A percentile compares a stretch with the other conserved stretches of the same genome.
Conservation (phyloP, 768 basidiomycete species). For the Chalciporus chontae region DNA sequence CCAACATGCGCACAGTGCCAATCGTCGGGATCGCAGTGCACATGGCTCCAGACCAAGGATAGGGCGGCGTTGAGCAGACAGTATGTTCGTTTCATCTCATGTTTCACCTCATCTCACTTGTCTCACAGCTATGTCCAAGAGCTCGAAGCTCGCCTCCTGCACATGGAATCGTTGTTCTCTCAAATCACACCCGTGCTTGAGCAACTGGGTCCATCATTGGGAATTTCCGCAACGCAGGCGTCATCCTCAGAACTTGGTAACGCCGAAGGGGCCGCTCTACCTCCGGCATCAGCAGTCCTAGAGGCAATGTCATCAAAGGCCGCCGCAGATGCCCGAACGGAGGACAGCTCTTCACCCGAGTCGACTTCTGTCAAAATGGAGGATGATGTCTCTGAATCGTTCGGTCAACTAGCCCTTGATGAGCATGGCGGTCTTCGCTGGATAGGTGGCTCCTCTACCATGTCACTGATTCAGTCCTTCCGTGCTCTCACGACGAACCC, state of each 20-base stretch:
- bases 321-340: constrained; percentile 33
- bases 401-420: constrained; percentile 84
- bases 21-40: constrained; percentile 71
- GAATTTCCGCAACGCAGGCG: constrained; percentile 36
- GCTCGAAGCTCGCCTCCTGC: constrained; percentile 80
- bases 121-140: constrained; percentile 79
- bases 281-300: constrained; percentile 27
- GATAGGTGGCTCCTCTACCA: constrained; percentile 90
- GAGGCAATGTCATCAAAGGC: constrained; percentile 38
- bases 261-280: constrained; percentile 15
- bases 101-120: constrained; percentile 11
- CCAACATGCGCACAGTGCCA: constrained; percentile 83
- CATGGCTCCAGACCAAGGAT: constrained; percentile 90
- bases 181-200: constrained; percentile 80
- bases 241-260: constrained; percentile 23
- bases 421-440: constrained; percentile 89
- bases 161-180: constrained; percentile 84
- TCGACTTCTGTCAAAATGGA: constrained; percentile 36
- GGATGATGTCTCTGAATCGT: constrained; percentile 80
- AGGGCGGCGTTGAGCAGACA: constrained; percentile 87
- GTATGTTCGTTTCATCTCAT: constrained; percentile 42
- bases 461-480: constrained; percentile 90
- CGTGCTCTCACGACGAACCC: constrained; percentile 70
- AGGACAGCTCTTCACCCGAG: constrained; percentile 32
- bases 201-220: constrained; percentile 57